phyloP scores from a whole-genome alignment of 2,329 filamentous ascomycete species.

The Colletotrichum lupini region DNA sequence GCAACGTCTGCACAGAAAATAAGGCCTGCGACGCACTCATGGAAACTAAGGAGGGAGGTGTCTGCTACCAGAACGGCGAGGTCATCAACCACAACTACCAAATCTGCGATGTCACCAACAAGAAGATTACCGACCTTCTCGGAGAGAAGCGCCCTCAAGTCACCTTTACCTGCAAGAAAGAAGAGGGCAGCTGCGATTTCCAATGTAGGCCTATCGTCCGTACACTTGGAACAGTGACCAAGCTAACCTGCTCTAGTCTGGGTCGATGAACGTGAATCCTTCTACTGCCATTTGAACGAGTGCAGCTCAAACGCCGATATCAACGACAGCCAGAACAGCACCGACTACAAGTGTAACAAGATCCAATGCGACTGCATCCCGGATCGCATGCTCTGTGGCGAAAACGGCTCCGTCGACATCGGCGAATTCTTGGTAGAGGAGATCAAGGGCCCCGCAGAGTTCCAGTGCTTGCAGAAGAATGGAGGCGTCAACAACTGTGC shows the following conservation, averaged over 20 bases:
- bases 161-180: slow-evolving; percentile 89
- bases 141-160: slow-evolving; percentile 89
- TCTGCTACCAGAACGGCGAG: slow-evolving; percentile 92
- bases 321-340: slow-evolving; percentile 79
- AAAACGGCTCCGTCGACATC: slow-evolving; percentile 91
- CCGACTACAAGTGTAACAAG: slow-evolving; percentile 85
- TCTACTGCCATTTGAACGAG: slow-evolving; percentile 90
- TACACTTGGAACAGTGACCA: not conserved
- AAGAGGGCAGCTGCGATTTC: slow-evolving; percentile 85
- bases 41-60: slow-evolving; percentile 82
- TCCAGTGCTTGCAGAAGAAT: slow-evolving; percentile 76
- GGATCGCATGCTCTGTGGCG: slow-evolving; percentile 93
- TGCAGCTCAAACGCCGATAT: slow-evolving; percentile 80
- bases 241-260: slow-evolving; percentile 71
- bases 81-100: slow-evolving; percentile 96
- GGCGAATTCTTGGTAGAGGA: slow-evolving; percentile 85
- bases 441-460: slow-evolving; percentile 89
- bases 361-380: slow-evolving; percentile 90
- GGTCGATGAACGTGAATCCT: slow-evolving; percentile 94
- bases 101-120: slow-evolving; percentile 97
- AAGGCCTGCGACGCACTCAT: slow-evolving; percentile 89
- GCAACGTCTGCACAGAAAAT: slow-evolving; percentile 91
- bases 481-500: slow-evolving; percentile 75
- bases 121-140: slow-evolving; percentile 88
- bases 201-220: slow-evolving; percentile 73